Base-by-base conservation (phyloP, 306 rosid genomes). In the Benincasa hispida region DNA sequence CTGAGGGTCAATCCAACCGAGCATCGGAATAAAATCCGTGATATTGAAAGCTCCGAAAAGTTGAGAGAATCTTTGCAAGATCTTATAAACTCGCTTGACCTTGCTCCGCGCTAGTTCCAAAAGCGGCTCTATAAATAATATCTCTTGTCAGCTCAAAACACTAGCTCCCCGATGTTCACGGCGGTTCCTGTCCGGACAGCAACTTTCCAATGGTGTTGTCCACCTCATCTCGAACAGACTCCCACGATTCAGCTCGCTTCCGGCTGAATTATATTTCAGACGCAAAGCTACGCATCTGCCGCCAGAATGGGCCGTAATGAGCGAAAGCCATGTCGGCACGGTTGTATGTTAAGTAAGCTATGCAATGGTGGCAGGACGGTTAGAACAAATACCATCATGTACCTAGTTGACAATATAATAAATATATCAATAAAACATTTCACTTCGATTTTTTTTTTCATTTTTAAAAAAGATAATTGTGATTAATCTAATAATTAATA, bases 261-360 rank as follows among this genome's bases (percentile, higher is more conserved):
- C 98, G 96, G 82, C 97, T 87, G 74, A 93, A 93, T 15, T 91
- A n/a, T n/a, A 89, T 77, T 88, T 88, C 88, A 93, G 65, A 93
- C 98, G 47, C 98, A 93, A 2, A 93, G 87, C 85, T 93, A 0
- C 98, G 77, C 98, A 93, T 93, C 81, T 93, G 98, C 3, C 98
- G 82, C 98, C 98, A 93, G 67, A 93, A 93, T 15, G 98, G 97
- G 0, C 98, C 98, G 51, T 93, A 93, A 87, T 91, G 89, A 15
- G 98, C 96, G 6, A 93, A 93, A 1, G 98, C 74, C 74, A 67
- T 67, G 54, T 67, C 74, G 10, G 74, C 54, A 0, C 54, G 54
- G 11, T 41, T 19, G 95, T 96, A 93, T 85, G 92, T 93, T 95
- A 0, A 96, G 97, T 0, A 92, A 88, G 83, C 83, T 87, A 67